These are phyloP conservation scores for Penicillium angulare DNA, from an alignment of 495 filamentous ascomycete species.

Conservation along the genomic window DNA sequence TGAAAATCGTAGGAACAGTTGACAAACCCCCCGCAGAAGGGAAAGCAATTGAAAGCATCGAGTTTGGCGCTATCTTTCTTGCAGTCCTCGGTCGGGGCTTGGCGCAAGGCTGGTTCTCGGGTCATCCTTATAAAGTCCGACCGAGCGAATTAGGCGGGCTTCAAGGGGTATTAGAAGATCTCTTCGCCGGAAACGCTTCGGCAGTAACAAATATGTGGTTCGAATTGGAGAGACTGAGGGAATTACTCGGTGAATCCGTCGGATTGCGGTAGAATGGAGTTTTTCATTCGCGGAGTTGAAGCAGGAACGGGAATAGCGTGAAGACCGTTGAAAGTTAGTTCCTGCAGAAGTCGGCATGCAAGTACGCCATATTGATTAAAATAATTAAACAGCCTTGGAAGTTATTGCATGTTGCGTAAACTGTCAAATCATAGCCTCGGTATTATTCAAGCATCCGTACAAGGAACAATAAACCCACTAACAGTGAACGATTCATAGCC, in stretches of 20 bases:
- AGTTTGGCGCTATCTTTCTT: conserved; percentile 58
- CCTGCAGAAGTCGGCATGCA: no score
- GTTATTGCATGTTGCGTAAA: no score
- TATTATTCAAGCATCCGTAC: no score
- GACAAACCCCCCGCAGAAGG: conserved; percentile 9
- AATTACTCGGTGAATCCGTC: not conserved
- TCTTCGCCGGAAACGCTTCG: conserved; percentile 64
- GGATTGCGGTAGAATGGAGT: not conserved
- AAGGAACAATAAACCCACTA: no score
- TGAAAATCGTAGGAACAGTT: conserved; percentile 15
- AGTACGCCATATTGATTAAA: not conserved
- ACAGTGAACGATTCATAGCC: not conserved
- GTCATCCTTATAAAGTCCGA: conserved; percentile 61
- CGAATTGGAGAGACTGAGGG: conserved; percentile 60
- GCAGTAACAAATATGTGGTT: conserved; percentile 70
- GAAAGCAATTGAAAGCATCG: conserved; percentile 33
- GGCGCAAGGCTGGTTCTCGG: conserved; percentile 58
- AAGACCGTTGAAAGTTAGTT: no score
- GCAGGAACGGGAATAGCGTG: not conserved
- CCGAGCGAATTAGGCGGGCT: conserved; percentile 59
- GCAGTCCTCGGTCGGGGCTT: conserved; percentile 52
- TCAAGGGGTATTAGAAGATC: conserved; percentile 51
- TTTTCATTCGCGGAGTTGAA: not conserved
- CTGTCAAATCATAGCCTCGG: no score
- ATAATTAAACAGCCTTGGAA: no score